Percentiles rank a stretch among this genome's conserved stretches.
Conservation (phyloP, 805 yeast genomes). For the Kluyveromyces lactis region DNA sequence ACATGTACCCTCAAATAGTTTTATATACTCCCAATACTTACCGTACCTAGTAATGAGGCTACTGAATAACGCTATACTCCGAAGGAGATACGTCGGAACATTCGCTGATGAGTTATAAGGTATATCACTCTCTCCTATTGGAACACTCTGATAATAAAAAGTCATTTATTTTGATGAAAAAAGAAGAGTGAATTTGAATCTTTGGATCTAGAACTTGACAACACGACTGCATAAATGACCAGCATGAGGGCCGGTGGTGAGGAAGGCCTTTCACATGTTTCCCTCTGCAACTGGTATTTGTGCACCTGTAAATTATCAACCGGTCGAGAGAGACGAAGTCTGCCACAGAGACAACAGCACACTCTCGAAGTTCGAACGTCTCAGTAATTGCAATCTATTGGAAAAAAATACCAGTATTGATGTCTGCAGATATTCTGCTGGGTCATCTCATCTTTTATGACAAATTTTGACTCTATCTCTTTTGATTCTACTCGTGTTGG, state of each 20-base stretch:
- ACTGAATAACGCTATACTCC: background rate
- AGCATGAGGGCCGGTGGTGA: background rate
- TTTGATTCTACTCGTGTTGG: background rate
- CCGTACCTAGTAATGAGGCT: background rate
- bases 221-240: background rate
- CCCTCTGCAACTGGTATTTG: background rate
- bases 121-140: background rate
- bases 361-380: background rate
- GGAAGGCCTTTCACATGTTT: background rate
- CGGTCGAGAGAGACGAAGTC: background rate
- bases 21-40: background rate
- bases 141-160: background rate
- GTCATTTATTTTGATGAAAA: background rate
- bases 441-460: background rate
- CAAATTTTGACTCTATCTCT: background rate
- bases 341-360: background rate
- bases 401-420: background rate
- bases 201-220: background rate
- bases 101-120: background rate
- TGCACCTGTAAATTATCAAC: background rate
- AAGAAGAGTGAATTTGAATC: background rate
- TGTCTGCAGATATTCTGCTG: background rate
- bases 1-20: slow-evolving; percentile 1
- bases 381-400: background rate
- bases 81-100: background rate